Base-by-base conservation (phyloP, 2,329 filamentous ascomycete species). In the Chaetomium strumarium region DNA sequence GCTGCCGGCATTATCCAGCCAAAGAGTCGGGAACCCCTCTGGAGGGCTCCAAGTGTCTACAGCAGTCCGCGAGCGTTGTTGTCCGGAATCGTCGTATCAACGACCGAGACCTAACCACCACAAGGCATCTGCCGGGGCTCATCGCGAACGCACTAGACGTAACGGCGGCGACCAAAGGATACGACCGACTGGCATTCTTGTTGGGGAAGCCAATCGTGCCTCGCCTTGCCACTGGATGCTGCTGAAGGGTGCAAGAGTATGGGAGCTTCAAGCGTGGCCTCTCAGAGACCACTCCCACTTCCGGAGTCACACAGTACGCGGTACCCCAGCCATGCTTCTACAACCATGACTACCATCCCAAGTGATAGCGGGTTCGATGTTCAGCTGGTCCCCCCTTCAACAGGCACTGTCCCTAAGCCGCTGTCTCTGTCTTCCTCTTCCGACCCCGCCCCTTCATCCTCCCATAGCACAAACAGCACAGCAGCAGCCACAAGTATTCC, bases 201-300 rank as follows among this genome's bases (percentile, higher is more conserved):
- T 29, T 41, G 24, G 29, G 13, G 14, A 31, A 7, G 20, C 45
- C 31, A 20, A 33, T 30, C 12, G 24, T 13, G 24, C 30, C 20
- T 17, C 38, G 24, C 20, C 34, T n/a, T 42, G 40, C 38, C 45
- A 36, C 41, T 43, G 24, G 11, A 43, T 30, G 46, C 17, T 37
- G 29, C 30, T 14, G 46, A 17, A 34, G 33, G 29, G 24, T 7
- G 11, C 10, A 55, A 30, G 20, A 55, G 36, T 14, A 58, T 58
- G 57, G 57, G 55, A 51, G 48, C 53, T 24, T 39, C 58, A 66
- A 86, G 85, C 72, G 83, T 90, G 67, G 81, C 84, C 61, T 78
- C 84, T 68, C 80, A 86, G 64, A 81, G 86, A 68, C 80, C 86
- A 64, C 78, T 89, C 16, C 65, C 64, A 46, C 81, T 82, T 58